Conservation (phyloP, 768 basidiomycete species). For the Infundibulicybe gibba region DNA sequence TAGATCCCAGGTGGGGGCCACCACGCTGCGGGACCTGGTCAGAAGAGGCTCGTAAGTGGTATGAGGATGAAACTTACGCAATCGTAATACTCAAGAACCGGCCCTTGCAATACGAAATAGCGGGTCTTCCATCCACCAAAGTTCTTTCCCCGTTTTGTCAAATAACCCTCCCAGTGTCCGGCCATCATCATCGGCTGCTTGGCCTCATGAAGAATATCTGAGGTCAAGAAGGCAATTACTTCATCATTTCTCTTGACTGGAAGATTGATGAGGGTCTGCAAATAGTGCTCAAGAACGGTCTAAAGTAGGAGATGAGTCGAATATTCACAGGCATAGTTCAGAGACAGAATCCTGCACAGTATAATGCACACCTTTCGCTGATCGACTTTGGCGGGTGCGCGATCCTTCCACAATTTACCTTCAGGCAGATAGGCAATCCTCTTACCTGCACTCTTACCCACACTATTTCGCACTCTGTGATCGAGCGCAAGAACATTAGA, state of each 20-base stretch:
- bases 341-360: too few relatives aligned
- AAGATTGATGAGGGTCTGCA: conserved; percentile 78
- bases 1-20: conserved; percentile 88
- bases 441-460: conserved; percentile 70
- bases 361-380: conserved; percentile 75
- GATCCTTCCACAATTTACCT: conserved; percentile 93
- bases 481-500: conserved; percentile 90
- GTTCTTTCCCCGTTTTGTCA: conserved; percentile 97
- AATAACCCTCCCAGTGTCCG: conserved; percentile 90
- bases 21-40: conserved; percentile 60
- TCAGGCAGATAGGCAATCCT: conserved; percentile 83
- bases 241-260: conserved; percentile 87
- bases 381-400: conserved; percentile 94
- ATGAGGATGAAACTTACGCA: conserved; percentile 62
- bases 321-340: too few relatives aligned
- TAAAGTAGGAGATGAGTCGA: too few relatives aligned
- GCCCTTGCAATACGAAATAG: conserved; percentile 90
- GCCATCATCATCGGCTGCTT: conserved; percentile 74
- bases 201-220: conserved; percentile 77
- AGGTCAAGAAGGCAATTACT: conserved; percentile 88
- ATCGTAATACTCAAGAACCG: conserved; percentile 92
- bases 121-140: conserved; percentile 98
- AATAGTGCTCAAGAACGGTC: conserved; percentile 80
- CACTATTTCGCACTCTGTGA: conserved; percentile 62
- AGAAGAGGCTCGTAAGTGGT: conserved; percentile 7